These are phyloP conservation scores for Xylaria nigripes DNA, from an alignment of 495 filamentous ascomycete species.

Conservation along the genomic window DNA sequence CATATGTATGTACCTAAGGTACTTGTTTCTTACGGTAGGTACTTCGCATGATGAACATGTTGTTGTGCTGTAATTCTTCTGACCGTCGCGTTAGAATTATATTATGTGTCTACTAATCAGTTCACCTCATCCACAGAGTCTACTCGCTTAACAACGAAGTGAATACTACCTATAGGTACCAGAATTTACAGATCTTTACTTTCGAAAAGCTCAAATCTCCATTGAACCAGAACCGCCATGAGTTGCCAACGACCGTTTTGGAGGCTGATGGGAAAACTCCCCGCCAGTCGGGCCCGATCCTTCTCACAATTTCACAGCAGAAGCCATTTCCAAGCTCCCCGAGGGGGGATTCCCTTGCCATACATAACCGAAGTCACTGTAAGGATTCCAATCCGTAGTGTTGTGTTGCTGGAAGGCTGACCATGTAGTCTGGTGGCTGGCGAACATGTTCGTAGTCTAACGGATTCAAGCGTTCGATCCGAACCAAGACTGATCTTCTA, in stretches of 20 bases:
- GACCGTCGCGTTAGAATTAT: too few relatives aligned
- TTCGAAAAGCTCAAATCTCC: not conserved
- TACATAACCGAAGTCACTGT: constrained; percentile 77
- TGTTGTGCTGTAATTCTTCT: too few relatives aligned
- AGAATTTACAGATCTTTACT: not conserved
- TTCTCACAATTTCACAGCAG: constrained; percentile 34
- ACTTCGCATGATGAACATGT: too few relatives aligned
- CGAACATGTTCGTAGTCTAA: constrained; percentile 61
- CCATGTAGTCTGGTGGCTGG: constrained; percentile 72
- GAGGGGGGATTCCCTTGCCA: constrained; percentile 56
- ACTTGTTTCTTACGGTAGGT: too few relatives aligned
- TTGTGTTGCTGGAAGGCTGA: constrained; percentile 30
- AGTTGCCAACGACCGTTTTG: constrained; percentile 27
- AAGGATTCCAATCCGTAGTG: constrained; percentile 31
- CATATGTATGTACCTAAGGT: too few relatives aligned
- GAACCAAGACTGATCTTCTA: constrained; percentile 17
- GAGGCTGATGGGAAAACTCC: constrained; percentile 23
- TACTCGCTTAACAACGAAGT: not conserved
- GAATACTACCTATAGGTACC: not conserved
- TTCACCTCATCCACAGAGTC: not conserved
- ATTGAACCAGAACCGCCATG: constrained; percentile 15
- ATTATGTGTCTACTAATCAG: not conserved
- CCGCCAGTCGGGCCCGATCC: constrained; percentile 19
- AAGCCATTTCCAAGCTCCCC: constrained; percentile 31
- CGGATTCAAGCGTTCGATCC: constrained; percentile 12